These are phyloP conservation scores for Sequoiadendron giganteum DNA, from an alignment of 75 land plant species.

Conservation along the genomic window DNA sequence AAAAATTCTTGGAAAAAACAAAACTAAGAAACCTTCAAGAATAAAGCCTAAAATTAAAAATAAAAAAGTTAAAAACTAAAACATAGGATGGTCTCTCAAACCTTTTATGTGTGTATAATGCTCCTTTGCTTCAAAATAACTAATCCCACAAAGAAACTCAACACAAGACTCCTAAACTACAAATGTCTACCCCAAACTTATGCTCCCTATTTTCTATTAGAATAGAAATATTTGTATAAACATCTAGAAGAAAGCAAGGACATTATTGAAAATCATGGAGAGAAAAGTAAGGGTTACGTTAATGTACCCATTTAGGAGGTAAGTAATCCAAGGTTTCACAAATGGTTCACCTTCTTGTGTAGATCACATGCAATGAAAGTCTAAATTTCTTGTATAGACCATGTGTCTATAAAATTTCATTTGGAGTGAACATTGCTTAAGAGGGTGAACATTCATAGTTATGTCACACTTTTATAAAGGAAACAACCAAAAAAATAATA, in stretches of 20 bases:
- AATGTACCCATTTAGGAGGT: conserved; percentile 95
- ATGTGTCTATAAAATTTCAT: too few species aligned
- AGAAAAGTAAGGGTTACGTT: neutral
- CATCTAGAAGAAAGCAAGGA: neutral
- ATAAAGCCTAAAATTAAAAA: neutral
- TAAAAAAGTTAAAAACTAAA: neutral
- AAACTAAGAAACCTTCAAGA: neutral
- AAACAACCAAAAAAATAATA: too few species aligned
- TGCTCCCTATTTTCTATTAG: conserved; percentile 87
- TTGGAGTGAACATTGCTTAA: too few species aligned
- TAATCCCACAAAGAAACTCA: conserved; percentile 90
- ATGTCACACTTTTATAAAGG: too few species aligned
- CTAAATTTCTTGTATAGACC: too few species aligned
- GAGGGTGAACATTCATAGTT: too few species aligned
- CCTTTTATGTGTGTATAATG: conserved; percentile 89
- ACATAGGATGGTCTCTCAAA: neutral
- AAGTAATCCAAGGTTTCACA: conserved; percentile 95
- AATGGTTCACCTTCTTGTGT: conserved; percentile 65
- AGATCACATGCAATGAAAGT: too few species aligned
- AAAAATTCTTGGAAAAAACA: neutral
- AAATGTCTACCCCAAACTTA: conserved; percentile 85
- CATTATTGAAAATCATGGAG: neutral
- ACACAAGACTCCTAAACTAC: conserved; percentile 93
- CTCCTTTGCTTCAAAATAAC: conserved; percentile 90
- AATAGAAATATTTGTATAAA: neutral